Evolutionary conservation across 331 rosid genomes (phyloP), one percentile per base, ranked within the genome.

Genomic region (Stylosanthes scabra): DNA sequence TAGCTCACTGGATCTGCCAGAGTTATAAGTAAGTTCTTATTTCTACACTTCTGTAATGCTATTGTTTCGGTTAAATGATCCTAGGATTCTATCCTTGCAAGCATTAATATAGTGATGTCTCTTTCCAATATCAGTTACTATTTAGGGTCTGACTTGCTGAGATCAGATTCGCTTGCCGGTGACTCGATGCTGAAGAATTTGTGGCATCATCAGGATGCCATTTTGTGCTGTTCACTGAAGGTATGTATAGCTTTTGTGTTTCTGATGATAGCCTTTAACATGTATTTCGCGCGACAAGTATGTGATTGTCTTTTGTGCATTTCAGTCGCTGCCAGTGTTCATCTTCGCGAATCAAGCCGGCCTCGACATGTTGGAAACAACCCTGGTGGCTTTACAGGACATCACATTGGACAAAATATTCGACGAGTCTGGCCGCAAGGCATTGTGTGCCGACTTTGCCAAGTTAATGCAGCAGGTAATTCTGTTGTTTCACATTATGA

Each of bases 321-420:
- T 39, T 74, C 94, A 95, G 99, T 66, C 93, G 0, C 28, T 78
- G 81, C 99, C 97, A 0, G 92, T 92, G 44, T 95, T 95, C 80
- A 88, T 86, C 63, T 95, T 95, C 39, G 97, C 97, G 20, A 95
- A 95, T 80, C 97, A 95, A 85, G 90, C 97, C 1, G 99, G 97
- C 46, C 96, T 95, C 6, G 98, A 95, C 84, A 95, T 92, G 99
- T 77, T 95, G 79, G 98, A 95, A 76, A 95, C 98, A 9, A 90
- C 97, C 7, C 80, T 92, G 16, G 92, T 95, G 39, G 91, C 98
- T 37, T 80, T 95, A 13, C 98, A 90, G 84, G 99, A 95, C 88
- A 90, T 95, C 80, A 84, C 99, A 14, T 79, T 95, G 68, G 98
- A 95, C 67, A 92, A 88, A 82, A 90, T 92, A 54, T 89, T 92